Base-by-base conservation (phyloP, 345 rosid genomes). In the Erysimum cheiranthoides region DNA sequence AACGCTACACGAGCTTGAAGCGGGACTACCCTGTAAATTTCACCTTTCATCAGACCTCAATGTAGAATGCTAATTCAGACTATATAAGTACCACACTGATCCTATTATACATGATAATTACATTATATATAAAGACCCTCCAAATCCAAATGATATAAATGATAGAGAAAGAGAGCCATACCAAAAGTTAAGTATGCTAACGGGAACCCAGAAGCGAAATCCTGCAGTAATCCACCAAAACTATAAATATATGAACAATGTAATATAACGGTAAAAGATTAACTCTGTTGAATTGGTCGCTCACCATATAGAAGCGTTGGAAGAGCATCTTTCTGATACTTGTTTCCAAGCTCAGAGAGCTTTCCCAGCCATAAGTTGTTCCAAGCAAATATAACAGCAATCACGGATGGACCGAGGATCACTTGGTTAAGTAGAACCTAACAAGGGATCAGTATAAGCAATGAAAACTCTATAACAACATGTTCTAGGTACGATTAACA, bases 1-100 rank as follows among this genome's bases (percentile, higher is more conserved):
- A 91, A 94, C 64, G 95, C 98, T 40, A 94, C 96, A 16, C 93
- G 98, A 40, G 96, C 90, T 76, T 92, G 97, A 83, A 94, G 96
- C 60, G 97, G 97, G 35, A 92, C 83, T 68, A 87, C 82, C 96
- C 98, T 94, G 82, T 80, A 74, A 75, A 77, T 73, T 31, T 54
- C 66, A 49, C 52, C 14, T 52, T 61, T 47, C 9, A 60, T 68
- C 63, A 76, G 61, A 61, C 6, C 63, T 39, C 61, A 66, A 57
- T 9, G 3, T 38, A 51, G 30, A 43, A 32, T 61, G 64, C 8
- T 49, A 65, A 64, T 28, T 38, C 71, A 62, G 42, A 62, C 21
- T 16, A 12, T 3, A 5, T 1, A 6, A 61, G 10, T 11, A 38
- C 8, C 10, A 39, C 17, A 54, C 12, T 72, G 18, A 72, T n/a